Evolutionary conservation across 2,329 filamentous ascomycete species (phyloP).

Genomic region (Pseudogymnoascus verrucosus): DNA sequence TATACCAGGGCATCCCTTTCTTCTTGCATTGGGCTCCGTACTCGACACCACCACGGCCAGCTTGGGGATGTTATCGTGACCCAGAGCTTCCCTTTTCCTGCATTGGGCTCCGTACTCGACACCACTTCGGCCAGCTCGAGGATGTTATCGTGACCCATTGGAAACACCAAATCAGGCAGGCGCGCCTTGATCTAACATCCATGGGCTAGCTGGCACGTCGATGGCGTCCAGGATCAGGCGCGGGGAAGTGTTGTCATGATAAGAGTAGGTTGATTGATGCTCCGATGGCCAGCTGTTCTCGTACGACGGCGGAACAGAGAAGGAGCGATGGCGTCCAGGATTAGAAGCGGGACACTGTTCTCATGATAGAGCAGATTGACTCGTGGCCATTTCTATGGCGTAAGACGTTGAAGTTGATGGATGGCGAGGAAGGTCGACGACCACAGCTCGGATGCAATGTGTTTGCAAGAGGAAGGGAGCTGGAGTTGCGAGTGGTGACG

Average conservation of each 20-base stretch:
- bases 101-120: not conserved
- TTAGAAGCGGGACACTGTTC: not conserved
- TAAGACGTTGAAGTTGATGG: not conserved
- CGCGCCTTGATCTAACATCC: not conserved
- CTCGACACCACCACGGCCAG: not conserved
- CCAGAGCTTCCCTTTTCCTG: not conserved
- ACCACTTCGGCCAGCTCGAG: not conserved
- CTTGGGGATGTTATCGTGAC: too few relatives aligned
- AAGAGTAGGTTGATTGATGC: not conserved
- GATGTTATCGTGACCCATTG: not conserved
- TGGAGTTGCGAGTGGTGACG: not conserved
- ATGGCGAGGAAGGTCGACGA: not conserved
- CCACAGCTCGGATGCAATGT: not conserved
- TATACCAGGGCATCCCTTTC: not conserved
- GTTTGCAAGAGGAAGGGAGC: not conserved
- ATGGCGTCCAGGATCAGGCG: not conserved
- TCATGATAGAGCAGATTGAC: not conserved
- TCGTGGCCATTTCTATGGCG: not conserved
- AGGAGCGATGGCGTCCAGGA: not conserved
- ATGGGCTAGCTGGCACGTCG: not conserved
- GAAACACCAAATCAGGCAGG: not conserved
- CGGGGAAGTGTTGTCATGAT: not conserved
- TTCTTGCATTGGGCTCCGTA: not conserved
- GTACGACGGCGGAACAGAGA: not conserved
- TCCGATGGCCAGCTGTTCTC: not conserved